Evolutionary conservation across 768 basidiomycete species (phyloP).

Genomic region (Leccinum longicurvipes): DNA sequence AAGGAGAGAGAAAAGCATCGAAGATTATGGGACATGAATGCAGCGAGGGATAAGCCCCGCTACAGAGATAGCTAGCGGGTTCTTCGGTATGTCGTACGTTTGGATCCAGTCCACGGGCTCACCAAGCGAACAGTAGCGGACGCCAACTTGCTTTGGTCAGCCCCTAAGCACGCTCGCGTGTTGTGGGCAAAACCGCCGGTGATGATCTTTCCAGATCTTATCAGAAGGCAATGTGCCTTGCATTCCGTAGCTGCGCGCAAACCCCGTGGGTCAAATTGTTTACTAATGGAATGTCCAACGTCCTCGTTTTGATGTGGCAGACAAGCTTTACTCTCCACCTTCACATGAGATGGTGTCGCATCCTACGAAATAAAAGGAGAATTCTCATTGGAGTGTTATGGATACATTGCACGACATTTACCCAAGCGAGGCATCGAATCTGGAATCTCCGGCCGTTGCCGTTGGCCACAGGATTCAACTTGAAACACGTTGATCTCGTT

Average conservation of each 20-base stretch:
- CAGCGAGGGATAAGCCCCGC: slow-evolving; percentile 36
- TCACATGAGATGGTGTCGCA: slow-evolving; percentile 3
- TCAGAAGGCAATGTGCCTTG: slow-evolving; percentile 17
- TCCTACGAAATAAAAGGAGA: neutral
- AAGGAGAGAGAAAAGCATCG: slow-evolving; percentile 43
- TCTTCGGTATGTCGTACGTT: slow-evolving; percentile 5
- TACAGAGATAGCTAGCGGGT: slow-evolving; percentile 18
- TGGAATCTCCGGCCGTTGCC: slow-evolving; percentile 1
- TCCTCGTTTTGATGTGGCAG: slow-evolving; percentile 24
- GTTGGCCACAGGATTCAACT: neutral
- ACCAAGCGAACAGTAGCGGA: slow-evolving; percentile 2
- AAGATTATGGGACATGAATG: slow-evolving; percentile 49
- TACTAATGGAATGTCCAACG: slow-evolving; percentile 6
- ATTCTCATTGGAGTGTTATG: neutral
- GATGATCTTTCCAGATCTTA: slow-evolving; percentile 16
- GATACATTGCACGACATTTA: slow-evolving; percentile 4
- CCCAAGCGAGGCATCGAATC: neutral
- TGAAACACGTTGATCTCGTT: slow-evolving; percentile 13
- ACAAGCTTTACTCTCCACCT: slow-evolving; percentile 1
- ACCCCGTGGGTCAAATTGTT: slow-evolving; percentile 12
- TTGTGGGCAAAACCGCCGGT: slow-evolving; percentile 8
- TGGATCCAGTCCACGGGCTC: slow-evolving; percentile 5
- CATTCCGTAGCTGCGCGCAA: slow-evolving; percentile 9
- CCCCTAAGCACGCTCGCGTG: slow-evolving; percentile 8
- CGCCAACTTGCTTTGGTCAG: slow-evolving; percentile 3